Evolutionary conservation across 257 asterid species (phyloP).

Genomic region (Lithospermum erythrorhizon): DNA sequence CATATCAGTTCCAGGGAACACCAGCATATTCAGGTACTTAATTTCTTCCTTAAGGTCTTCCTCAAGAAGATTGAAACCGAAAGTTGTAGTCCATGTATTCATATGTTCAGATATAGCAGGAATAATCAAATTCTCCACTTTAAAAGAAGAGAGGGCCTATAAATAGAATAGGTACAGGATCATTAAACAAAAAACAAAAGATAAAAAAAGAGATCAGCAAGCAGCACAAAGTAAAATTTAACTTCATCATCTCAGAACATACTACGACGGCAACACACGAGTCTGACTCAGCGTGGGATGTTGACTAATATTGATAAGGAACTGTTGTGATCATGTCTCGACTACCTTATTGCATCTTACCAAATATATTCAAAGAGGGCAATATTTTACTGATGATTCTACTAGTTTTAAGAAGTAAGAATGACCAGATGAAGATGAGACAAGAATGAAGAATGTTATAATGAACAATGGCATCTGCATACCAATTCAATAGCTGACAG

Average conservation of each 20-base stretch:
- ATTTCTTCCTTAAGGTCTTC: conserved; percentile 46
- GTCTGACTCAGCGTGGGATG: too few species aligned
- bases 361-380: background rate
- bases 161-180: conserved; percentile 8
- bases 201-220: background rate
- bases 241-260: too few species aligned
- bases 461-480: conserved; percentile 10
- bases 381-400: background rate
- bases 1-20: conserved; percentile 88
- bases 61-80: conserved; percentile 65
- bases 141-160: conserved; percentile 62
- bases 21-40: conserved; percentile 68
- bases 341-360: background rate
- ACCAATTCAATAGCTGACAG: conserved; percentile 75
- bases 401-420: background rate
- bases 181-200: background rate
- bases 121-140: conserved; percentile 62
- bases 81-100: conserved; percentile 63
- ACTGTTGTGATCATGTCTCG: background rate
- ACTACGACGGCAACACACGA: too few species aligned
- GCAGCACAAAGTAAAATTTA: background rate
- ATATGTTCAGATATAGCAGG: conserved; percentile 84
- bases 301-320: too few species aligned
- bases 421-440: background rate
- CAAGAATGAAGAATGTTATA: conserved; percentile 1